A percentile compares a stretch with the other conserved stretches of the same genome.
These are phyloP conservation scores for Orbilia quercus DNA, from an alignment of 2,329 filamentous ascomycete species.

Conservation along the genomic window DNA sequence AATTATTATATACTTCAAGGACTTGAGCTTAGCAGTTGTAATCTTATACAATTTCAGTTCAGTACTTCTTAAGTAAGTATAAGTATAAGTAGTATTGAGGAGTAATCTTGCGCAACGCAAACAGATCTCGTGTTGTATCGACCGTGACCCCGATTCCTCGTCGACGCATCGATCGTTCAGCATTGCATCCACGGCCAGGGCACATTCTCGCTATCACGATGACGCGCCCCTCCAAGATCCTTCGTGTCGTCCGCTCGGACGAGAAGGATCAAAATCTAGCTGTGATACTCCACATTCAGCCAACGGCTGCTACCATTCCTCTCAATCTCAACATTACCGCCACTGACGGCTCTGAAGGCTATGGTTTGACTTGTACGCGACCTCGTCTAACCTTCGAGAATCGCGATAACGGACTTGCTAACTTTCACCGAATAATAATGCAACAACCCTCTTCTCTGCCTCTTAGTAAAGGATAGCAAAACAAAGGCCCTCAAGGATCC, in stretches of 20 bases:
- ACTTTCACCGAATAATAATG: constrained; percentile 32
- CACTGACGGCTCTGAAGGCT: constrained; percentile 50
- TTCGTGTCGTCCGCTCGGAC: constrained; percentile 47
- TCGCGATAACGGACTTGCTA: background rate
- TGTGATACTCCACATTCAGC: constrained; percentile 50
- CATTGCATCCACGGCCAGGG: no score
- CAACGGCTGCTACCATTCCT: constrained; percentile 49
- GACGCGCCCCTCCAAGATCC: constrained; percentile 46
- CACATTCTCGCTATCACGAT: no score
- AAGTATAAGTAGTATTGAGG: no score
- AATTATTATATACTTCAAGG: no score
- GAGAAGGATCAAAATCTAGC: constrained; percentile 28
- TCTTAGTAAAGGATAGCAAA: constrained; percentile 49
- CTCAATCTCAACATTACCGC: constrained; percentile 49
- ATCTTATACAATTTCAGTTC: no score
- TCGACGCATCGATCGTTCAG: no score
- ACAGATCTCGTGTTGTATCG: no score
- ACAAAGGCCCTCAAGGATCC: constrained; percentile 42
- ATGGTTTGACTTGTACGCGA: constrained; percentile 39
- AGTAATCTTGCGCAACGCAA: no score
- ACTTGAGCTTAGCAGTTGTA: no score
- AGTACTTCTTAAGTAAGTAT: no score
- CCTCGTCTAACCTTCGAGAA: no score
- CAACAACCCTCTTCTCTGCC: constrained; percentile 7
- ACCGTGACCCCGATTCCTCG: no score